These are phyloP conservation scores for Physcomitrium patens DNA, from an alignment of 225 moss, liverwort and hornwort genomes.

Conservation along the genomic window DNA sequence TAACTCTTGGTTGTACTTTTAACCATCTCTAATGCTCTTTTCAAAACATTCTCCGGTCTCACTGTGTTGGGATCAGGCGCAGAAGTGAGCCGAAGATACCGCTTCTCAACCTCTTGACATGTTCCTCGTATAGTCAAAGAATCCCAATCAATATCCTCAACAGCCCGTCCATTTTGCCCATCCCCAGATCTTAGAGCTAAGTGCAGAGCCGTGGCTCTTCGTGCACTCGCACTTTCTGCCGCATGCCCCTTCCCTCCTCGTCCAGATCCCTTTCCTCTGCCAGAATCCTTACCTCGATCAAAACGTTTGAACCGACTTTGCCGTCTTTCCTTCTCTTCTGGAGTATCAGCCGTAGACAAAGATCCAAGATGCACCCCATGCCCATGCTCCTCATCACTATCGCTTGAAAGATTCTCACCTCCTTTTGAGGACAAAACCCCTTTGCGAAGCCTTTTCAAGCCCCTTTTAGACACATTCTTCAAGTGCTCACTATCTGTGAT, in stretches of 20 bases:
- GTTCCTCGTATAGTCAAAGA: constrained; percentile 92
- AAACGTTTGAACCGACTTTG: constrained; percentile 95
- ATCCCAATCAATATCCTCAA: constrained; percentile 99
- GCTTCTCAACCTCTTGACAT: constrained; percentile 92
- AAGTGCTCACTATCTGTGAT: constrained; percentile 28
- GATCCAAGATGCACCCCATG: constrained; percentile 65
- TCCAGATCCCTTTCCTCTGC: constrained; percentile 46
- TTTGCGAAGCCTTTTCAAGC: constrained; percentile 67
- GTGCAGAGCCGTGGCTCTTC: constrained; percentile 84
- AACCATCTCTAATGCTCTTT: constrained; percentile 89
- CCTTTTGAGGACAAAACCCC: constrained; percentile 48
- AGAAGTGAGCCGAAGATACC: constrained; percentile 89
- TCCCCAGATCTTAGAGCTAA: constrained; percentile 77
- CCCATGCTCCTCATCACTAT: constrained; percentile 69
- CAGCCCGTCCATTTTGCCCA: constrained; percentile 73
- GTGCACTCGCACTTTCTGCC: constrained; percentile 67
- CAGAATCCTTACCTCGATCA: constrained; percentile 80
- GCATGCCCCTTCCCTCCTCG: constrained; percentile 46
- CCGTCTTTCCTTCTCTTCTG: constrained; percentile 90
- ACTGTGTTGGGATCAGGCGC: constrained; percentile 96
- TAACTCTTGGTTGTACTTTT: constrained; percentile 81
- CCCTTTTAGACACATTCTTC: constrained; percentile 53
- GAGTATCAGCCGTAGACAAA: constrained; percentile 68
- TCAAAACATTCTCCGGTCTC: constrained; percentile 75
- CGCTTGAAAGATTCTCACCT: constrained; percentile 57